phyloP scores from a whole-genome alignment of 768 basidiomycete species.

The Trametes elegans region DNA sequence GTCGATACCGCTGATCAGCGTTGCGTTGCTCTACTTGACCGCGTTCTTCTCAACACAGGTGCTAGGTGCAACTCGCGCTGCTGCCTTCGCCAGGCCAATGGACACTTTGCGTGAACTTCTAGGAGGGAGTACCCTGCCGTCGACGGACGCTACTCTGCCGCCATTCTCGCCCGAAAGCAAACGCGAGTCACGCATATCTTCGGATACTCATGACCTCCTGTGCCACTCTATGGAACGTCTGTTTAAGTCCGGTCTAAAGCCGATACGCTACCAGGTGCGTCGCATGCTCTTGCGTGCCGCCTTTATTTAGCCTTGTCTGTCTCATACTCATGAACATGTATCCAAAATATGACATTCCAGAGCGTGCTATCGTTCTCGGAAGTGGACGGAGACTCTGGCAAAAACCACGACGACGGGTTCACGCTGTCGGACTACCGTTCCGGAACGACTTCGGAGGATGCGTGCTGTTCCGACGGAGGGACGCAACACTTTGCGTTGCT shows the following conservation, averaged over 20 bases:
- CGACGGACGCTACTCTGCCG: neutral
- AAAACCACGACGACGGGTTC: neutral
- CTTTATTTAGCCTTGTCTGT: too few relatives aligned
- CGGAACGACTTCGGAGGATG: neutral
- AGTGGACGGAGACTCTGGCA: neutral
- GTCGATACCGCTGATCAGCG: constrained; percentile 32
- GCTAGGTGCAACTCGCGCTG: neutral
- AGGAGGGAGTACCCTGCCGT: neutral
- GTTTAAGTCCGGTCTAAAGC: constrained; percentile 1
- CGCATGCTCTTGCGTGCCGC: too few relatives aligned
- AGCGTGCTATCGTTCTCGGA: neutral
- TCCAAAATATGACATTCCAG: too few relatives aligned
- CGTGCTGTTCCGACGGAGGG: neutral
- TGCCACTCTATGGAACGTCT: constrained; percentile 15
- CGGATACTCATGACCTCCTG: neutral
- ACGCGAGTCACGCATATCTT: neutral
- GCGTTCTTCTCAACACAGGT: neutral
- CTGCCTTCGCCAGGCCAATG: neutral
- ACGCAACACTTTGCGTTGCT: neutral
- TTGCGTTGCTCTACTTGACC: neutral
- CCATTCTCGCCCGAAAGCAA: neutral
- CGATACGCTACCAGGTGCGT: constrained; percentile 17
- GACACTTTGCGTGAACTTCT: neutral
- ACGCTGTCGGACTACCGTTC: neutral
- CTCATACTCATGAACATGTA: too few relatives aligned